Evolutionary conservation across 148 eudicot genomes (phyloP).

Genomic region (Fagopyrum tataricum): DNA sequence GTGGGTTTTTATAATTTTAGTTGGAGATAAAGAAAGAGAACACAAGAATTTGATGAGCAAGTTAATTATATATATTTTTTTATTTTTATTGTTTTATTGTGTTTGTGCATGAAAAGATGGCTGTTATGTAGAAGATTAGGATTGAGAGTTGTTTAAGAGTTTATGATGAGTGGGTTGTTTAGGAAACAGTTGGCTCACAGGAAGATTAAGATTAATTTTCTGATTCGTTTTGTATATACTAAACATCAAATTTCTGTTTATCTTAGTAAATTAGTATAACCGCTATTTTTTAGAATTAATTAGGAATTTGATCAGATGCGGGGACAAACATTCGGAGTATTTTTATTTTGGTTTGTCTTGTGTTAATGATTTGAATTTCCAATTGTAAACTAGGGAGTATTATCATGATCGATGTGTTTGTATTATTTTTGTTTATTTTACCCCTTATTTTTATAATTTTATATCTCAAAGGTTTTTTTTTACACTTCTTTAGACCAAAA

Average conservation of each 20-base stretch:
- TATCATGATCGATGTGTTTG: too few relatives aligned
- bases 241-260: neutral
- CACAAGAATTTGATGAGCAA: slow-evolving; percentile 40
- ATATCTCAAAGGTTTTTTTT: too few relatives aligned
- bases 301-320: neutral
- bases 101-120: slow-evolving; percentile 49
- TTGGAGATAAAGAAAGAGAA: slow-evolving; percentile 19
- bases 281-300: neutral
- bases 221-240: neutral
- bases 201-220: slow-evolving; percentile 21
- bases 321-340: neutral
- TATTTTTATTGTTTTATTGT: neutral
- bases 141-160: neutral
- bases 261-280: neutral
- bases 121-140: slow-evolving; percentile 13
- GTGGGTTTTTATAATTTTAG: slow-evolving; percentile 17
- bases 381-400: too few relatives aligned
- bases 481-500: too few relatives aligned
- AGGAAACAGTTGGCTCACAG: slow-evolving; percentile 39
- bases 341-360: too few relatives aligned
- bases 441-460: too few relatives aligned
- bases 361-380: too few relatives aligned
- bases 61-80: slow-evolving; percentile 12
- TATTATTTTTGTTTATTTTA: too few relatives aligned
- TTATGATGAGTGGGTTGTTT: slow-evolving; percentile 19